phyloP scores from a whole-genome alignment of 2,329 filamentous ascomycete genomes.

The Apiospora hydei region DNA sequence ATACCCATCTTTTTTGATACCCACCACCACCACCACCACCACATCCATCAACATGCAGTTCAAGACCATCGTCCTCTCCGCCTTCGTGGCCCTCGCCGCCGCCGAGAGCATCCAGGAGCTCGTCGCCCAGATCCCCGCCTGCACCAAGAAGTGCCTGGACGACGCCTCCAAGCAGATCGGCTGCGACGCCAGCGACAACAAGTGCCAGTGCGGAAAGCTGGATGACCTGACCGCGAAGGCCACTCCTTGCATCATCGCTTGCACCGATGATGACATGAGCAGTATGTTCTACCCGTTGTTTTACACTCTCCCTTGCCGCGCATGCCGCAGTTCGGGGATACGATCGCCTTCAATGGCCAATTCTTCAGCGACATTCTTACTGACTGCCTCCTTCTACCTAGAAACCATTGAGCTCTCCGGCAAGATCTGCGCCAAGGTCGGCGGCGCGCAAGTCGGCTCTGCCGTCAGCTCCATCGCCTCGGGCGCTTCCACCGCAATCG shows the following conservation, averaged over 20 bases:
- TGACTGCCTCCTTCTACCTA: conserved; percentile 24
- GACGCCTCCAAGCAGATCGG: conserved; percentile 40
- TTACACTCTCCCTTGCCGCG: conserved; percentile 10
- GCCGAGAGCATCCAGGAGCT: conserved; percentile 38
- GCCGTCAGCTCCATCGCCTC: conserved; percentile 30
- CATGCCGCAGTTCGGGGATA: no score
- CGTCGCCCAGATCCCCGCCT: conserved; percentile 45
- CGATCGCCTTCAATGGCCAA: no score
- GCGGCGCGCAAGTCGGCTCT: conserved; percentile 24
- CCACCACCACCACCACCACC: conserved; percentile 13
- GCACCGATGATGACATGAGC: conserved; percentile 44
- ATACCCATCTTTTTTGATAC: conserved; percentile 8
- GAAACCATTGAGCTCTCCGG: conserved; percentile 33
- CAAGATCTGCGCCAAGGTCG: conserved; percentile 38
- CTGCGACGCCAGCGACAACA: conserved; percentile 45
- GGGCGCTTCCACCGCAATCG: conserved; percentile 13
- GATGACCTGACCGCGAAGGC: conserved; percentile 44
- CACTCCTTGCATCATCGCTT: conserved; percentile 45
- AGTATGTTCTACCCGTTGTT: conserved; percentile 38
- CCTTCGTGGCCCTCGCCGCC: conserved; percentile 37
- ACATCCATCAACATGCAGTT: conserved; percentile 40
- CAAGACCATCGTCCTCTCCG: conserved; percentile 35
- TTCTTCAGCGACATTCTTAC: not conserved
- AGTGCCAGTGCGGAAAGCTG: conserved; percentile 49
- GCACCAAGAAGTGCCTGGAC: conserved; percentile 48